A percentile compares a stretch with the other conserved stretches of the same genome.
These are phyloP conservation scores for Penicillium corylophilum DNA, from an alignment of 2,329 filamentous ascomycete genomes.

Conservation along the genomic window DNA sequence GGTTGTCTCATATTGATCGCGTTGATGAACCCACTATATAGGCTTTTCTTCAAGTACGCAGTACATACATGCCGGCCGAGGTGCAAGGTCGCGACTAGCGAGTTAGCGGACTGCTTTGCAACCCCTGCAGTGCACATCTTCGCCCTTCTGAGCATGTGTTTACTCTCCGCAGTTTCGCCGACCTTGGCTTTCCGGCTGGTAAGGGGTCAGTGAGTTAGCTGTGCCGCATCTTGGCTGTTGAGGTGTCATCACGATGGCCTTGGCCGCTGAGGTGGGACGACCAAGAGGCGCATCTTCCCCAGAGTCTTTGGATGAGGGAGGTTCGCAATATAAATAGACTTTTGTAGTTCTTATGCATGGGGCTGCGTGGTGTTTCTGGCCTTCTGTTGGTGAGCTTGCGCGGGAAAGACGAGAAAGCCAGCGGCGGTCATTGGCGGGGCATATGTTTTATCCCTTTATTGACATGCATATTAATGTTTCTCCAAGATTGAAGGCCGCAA, in stretches of 20 bases:
- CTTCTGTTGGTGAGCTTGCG: not conserved
- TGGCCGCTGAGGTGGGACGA: conserved; percentile 1
- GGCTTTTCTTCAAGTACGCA: not conserved
- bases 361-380: not conserved
- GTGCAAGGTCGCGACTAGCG: not conserved
- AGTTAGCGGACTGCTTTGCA: not conserved
- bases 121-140: conserved; percentile 2
- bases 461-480: not conserved
- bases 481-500: not conserved
- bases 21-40: not conserved
- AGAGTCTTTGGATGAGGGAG: not conserved
- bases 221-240: not conserved
- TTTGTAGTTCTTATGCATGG: not conserved
- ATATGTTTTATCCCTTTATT: not conserved
- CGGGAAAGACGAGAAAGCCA: not conserved
- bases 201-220: not conserved
- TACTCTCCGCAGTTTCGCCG: conserved; percentile 1
- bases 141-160: conserved; percentile 1
- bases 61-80: too few species aligned
- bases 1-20: not conserved
- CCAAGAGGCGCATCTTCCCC: not conserved
- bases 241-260: too few species aligned
- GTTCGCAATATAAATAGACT: conserved; percentile 2
- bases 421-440: conserved; percentile 8
- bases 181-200: not conserved